A percentile compares a stretch with the other conserved stretches of the same genome.
Conservation (phyloP, 2,329 filamentous ascomycete species). For the Lasiodiplodia sp. region DNA sequence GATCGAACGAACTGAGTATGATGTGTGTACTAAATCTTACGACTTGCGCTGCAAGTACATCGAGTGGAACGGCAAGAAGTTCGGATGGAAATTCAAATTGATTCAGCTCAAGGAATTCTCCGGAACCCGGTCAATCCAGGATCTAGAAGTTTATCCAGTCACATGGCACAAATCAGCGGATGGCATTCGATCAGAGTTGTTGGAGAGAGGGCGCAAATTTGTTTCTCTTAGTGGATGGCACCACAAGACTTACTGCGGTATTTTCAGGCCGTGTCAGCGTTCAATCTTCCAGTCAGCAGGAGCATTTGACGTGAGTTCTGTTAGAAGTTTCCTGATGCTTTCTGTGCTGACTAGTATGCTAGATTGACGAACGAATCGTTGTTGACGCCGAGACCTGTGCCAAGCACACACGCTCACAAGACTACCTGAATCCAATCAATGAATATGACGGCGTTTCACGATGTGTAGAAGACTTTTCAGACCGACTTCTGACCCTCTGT, state of each 20-base stretch:
- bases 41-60: constrained; percentile 34
- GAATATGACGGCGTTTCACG: background rate
- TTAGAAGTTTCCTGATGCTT: no score
- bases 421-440: no score
- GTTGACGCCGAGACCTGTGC: constrained; percentile 36
- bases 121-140: constrained; percentile 34
- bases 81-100: constrained; percentile 35
- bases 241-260: constrained; percentile 38
- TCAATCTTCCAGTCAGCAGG: no score
- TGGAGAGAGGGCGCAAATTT: constrained; percentile 36
- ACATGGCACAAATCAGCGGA: constrained; percentile 33
- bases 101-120: constrained; percentile 37
- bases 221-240: constrained; percentile 36
- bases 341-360: no score
- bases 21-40: background rate
- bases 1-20: constrained; percentile 33
- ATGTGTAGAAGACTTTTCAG: background rate
- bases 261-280: no score
- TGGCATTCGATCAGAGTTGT: constrained; percentile 33
- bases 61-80: constrained; percentile 37
- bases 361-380: constrained; percentile 35
- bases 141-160: constrained; percentile 34
- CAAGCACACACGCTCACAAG: background rate
- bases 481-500: constrained; percentile 34
- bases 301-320: no score